A percentile compares a stretch with the other conserved stretches of the same genome.
Conservation (phyloP, 257 asterid species). For the Apocynum venetum region DNA sequence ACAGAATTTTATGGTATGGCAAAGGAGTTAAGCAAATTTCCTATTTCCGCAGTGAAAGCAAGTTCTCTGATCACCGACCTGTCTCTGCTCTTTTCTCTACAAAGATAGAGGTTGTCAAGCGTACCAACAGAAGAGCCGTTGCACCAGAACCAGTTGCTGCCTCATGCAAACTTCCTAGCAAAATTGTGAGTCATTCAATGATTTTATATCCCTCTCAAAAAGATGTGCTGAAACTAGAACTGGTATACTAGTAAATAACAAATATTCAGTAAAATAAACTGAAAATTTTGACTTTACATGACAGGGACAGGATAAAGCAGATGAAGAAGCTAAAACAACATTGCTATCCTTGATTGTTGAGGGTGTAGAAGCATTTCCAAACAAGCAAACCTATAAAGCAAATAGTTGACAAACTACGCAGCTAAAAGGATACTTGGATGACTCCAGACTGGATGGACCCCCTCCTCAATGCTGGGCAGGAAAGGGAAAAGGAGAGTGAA, state of each 20-base stretch:
- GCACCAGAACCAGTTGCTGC: conserved; percentile 22
- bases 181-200: conserved; percentile 33
- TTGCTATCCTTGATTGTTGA: conserved; percentile 39
- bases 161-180: conserved; percentile 28
- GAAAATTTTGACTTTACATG: conserved; percentile 8
- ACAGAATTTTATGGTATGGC: conserved; percentile 88
- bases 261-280: not conserved
- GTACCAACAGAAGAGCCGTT: conserved; percentile 28
- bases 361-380: conserved; percentile 34
- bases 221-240: not conserved
- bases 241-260: not conserved
- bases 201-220: not conserved
- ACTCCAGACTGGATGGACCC: conserved; percentile 17
- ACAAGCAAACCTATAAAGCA: conserved; percentile 23
- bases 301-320: conserved; percentile 33
- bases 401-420: conserved; percentile 25
- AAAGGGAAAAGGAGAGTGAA: not conserved
- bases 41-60: conserved; percentile 86
- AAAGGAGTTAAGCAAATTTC: conserved; percentile 81
- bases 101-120: conserved; percentile 39
- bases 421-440: conserved; percentile 17
- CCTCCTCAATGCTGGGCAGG: conserved; percentile 11
- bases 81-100: conserved; percentile 83
- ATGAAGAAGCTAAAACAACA: conserved; percentile 35
- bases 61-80: conserved; percentile 91